Evolutionary conservation across 78 protist genomes (phyloP).

Genomic region (Emiliania huxleyi): DNA sequence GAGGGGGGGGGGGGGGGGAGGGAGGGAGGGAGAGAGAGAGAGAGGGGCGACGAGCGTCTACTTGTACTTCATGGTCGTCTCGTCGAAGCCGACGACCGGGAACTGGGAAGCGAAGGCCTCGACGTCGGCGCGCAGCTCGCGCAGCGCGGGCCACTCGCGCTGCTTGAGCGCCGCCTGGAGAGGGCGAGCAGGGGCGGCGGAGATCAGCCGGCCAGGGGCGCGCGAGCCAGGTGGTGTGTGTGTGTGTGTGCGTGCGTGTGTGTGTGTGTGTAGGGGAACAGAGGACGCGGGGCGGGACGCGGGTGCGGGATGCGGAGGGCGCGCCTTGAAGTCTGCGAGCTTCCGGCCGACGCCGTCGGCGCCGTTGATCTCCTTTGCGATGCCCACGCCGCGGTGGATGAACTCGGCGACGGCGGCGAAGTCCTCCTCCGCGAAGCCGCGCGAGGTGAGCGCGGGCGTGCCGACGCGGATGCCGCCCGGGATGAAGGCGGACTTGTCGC

Average conservation of each 20-base stretch:
- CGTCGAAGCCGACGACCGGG: neutral
- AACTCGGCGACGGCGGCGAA: neutral
- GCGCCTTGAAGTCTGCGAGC: constrained; percentile 1
- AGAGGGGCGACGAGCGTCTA: too few relatives aligned
- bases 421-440: constrained; percentile 18
- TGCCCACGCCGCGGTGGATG: neutral
- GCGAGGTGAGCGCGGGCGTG: constrained; percentile 47
- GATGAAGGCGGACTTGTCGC: constrained; percentile 69
- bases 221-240: too few relatives aligned
- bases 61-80: neutral
- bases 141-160: neutral
- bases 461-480: constrained; percentile 44
- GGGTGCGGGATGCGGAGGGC: too few relatives aligned
- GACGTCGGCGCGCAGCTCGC: neutral
- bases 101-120: neutral
- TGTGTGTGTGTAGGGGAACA: too few relatives aligned
- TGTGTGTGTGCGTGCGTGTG: too few relatives aligned
- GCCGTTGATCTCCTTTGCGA: neutral
- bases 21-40: too few relatives aligned
- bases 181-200: too few relatives aligned
- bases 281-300: too few relatives aligned
- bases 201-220: too few relatives aligned
- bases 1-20: too few relatives aligned
- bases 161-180: neutral
- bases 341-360: neutral